Evolutionary conservation across 2,329 filamentous ascomycete species (phyloP).

Genomic region (Fusarium illudens): DNA sequence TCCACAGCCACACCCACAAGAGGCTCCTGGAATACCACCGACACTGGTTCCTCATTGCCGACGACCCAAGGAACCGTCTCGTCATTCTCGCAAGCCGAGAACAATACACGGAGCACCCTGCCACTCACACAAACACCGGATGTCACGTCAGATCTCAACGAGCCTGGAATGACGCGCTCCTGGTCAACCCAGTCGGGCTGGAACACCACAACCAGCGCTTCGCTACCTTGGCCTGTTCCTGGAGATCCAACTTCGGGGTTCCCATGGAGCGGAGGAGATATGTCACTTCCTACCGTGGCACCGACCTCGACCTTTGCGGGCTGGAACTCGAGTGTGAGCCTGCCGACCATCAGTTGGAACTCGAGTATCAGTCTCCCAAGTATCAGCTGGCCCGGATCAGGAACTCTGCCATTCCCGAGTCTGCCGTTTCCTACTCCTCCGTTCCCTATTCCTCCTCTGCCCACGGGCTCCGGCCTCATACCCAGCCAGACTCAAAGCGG

Average conservation of each 20-base stretch:
- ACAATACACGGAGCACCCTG: neutral
- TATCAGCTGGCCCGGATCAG: neutral
- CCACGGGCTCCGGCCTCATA: neutral
- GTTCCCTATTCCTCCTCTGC: neutral
- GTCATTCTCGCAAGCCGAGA: neutral
- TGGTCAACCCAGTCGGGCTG: neutral
- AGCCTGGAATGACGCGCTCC: constrained; percentile 12
- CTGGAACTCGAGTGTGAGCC: constrained; percentile 26
- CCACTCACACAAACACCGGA: neutral
- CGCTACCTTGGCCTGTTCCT: constrained; percentile 18
- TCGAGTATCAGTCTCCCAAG: neutral
- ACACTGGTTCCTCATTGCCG: neutral
- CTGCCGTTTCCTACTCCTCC: neutral
- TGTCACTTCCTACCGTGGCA: constrained; percentile 10
- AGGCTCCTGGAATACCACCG: constrained; percentile 9
- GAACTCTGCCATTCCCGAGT: neutral
- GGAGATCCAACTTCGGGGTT: constrained; percentile 17
- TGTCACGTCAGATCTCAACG: constrained; percentile 1
- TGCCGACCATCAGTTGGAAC: neutral
- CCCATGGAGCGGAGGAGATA: neutral
- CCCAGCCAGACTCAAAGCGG: constrained; percentile 1
- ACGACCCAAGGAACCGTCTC: neutral
- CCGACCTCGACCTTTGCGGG: constrained; percentile 1
- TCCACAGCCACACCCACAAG: neutral
- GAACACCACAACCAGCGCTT: constrained; percentile 3